Percentiles rank a stretch among this genome's conserved stretches.
Evolutionary conservation across 768 basidiomycete species (phyloP).

Genomic region (Candolleomyces aberdarensis): DNA sequence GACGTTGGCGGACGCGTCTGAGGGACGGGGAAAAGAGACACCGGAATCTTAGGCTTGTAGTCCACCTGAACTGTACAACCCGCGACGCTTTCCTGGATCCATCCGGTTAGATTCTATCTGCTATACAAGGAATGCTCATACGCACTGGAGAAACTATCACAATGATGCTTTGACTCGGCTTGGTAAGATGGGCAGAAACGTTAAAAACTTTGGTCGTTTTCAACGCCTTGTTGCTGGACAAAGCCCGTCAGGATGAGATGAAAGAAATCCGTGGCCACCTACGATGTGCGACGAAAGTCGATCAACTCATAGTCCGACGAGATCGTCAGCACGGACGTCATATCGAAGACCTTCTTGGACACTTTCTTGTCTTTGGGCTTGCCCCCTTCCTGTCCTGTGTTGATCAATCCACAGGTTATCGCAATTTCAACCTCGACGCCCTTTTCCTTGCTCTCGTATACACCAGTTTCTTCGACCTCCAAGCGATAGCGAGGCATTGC

Average conservation of each 20-base stretch:
- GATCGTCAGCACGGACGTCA: conserved; percentile 69
- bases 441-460: conserved; percentile 42
- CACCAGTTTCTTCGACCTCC: conserved; percentile 42
- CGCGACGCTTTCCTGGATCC: conserved; percentile 65
- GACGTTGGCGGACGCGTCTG: conserved; percentile 69
- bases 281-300: conserved; percentile 82
- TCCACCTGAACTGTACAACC: conserved; percentile 53
- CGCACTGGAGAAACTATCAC: conserved; percentile 63
- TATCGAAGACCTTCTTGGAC: conserved; percentile 48
- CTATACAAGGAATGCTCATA: neutral
- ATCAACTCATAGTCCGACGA: conserved; percentile 74
- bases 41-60: conserved; percentile 56
- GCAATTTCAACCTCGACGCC: conserved; percentile 53
- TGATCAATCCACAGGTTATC: conserved; percentile 53
- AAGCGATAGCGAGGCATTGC: conserved; percentile 69
- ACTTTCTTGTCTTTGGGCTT: conserved; percentile 24
- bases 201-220: conserved; percentile 56
- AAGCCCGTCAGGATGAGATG: neutral
- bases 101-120: neutral
- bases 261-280: conserved; percentile 15
- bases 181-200: conserved; percentile 57
- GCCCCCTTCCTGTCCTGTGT: conserved; percentile 11
- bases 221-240: conserved; percentile 63
- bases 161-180: conserved; percentile 69
- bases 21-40: conserved; percentile 59